phyloP scores from a whole-genome alignment of 768 basidiomycete genomes.

The Lentinula sp. region DNA sequence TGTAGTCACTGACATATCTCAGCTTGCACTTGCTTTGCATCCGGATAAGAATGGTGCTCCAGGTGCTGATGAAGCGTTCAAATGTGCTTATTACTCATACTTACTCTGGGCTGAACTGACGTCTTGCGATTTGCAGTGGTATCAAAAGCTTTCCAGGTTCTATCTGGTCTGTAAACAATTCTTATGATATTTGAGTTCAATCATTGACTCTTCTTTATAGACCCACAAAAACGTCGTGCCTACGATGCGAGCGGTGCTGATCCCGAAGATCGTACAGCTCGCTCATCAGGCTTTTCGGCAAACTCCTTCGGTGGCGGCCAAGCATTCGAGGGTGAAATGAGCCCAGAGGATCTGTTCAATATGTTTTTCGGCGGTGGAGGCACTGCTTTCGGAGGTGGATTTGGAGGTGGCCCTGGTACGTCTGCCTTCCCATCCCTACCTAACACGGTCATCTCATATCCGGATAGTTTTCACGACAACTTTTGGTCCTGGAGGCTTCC shows the following conservation, averaged over 20 bases:
- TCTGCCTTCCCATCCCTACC: neutral
- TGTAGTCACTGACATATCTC: slow-evolving; percentile 7
- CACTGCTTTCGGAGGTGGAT: slow-evolving; percentile 43
- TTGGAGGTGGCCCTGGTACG: slow-evolving; percentile 53
- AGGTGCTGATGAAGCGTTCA: slow-evolving; percentile 98
- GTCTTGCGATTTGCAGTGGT: slow-evolving; percentile 58
- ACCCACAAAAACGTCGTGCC: slow-evolving; percentile 83
- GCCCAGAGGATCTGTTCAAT: slow-evolving; percentile 95
- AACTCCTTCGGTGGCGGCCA: slow-evolving; percentile 43
- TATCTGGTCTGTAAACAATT: slow-evolving; percentile 52
- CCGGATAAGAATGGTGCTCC: slow-evolving; percentile 96
- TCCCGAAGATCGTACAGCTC: slow-evolving; percentile 73
- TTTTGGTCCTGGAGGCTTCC: slow-evolving; percentile 83
- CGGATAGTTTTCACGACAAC: slow-evolving; percentile 62
- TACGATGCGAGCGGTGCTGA: slow-evolving; percentile 84
- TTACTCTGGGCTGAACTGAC: slow-evolving; percentile 6
- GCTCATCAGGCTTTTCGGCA: slow-evolving; percentile 42
- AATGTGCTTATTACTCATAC: slow-evolving; percentile 51
- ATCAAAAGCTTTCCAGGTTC: slow-evolving; percentile 93
- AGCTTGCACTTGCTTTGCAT: slow-evolving; percentile 87
- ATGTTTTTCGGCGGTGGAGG: slow-evolving; percentile 91
- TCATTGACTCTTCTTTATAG: slow-evolving; percentile 25
- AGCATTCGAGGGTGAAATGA: slow-evolving; percentile 77
- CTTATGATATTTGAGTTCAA: neutral
- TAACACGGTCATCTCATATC: slow-evolving; percentile 5